Conservation (phyloP, 202 grass and related monocot species). For the Carex arenaria region DNA sequence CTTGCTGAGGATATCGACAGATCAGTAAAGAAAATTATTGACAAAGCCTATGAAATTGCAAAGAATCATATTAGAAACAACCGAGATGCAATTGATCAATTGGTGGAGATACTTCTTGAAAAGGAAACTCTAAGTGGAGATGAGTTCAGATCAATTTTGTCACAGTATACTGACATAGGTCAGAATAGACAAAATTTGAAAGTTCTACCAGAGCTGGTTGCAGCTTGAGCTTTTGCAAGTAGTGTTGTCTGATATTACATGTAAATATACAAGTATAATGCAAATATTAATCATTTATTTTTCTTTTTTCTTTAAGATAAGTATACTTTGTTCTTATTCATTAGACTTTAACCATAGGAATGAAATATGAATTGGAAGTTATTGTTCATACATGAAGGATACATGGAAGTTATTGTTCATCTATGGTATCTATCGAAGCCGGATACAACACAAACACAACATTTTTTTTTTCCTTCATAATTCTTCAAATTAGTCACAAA, state of each 20-base stretch:
- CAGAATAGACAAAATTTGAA: conserved; percentile 30
- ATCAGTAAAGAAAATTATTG: conserved; percentile 52
- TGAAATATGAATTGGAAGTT: not conserved
- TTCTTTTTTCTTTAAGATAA: not conserved
- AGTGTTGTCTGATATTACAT: no score
- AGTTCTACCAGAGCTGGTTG: conserved; percentile 23
- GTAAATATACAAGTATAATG: not conserved
- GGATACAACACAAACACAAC: not conserved
- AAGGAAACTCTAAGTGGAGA: conserved; percentile 72
- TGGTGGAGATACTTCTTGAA: conserved; percentile 74
- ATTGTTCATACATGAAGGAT: not conserved
- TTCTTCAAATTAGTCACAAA: not conserved
- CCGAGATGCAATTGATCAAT: conserved; percentile 57
- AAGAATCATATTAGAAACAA: conserved; percentile 62
- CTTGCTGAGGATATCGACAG: conserved; percentile 73
- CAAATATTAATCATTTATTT: not conserved
- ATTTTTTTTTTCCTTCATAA: not conserved
- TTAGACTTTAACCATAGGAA: no score
- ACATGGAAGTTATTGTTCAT: not conserved
- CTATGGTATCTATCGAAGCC: not conserved
- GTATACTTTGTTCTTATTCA: not conserved
- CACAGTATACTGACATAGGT: conserved; percentile 43
- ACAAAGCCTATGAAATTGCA: conserved; percentile 58
- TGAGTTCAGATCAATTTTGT: conserved; percentile 69
- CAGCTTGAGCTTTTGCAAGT: conserved; percentile 27